Evolutionary conservation across 352 stramenopile genomes (phyloP).

Genomic region (Hyphochytrium catenoides): DNA sequence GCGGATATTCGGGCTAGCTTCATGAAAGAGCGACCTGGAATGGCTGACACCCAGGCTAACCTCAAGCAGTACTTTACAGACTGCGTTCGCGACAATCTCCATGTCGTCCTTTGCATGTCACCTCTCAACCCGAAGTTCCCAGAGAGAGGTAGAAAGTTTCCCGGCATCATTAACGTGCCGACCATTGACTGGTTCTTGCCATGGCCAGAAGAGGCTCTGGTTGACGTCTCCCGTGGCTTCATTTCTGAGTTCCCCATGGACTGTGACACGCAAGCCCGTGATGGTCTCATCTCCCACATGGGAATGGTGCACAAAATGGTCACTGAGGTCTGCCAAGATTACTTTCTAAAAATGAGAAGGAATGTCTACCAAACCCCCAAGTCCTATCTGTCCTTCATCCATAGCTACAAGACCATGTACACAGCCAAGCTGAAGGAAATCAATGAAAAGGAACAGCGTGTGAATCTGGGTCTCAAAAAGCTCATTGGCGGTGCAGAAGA

Average conservation of each 20-base stretch:
- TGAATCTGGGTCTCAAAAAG: constrained; percentile 92
- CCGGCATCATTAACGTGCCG: constrained; percentile 82
- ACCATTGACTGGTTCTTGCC: constrained; percentile 97
- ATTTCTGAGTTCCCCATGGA: constrained; percentile 90
- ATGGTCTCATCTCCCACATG: constrained; percentile 89
- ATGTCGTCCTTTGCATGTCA: constrained; percentile 96
- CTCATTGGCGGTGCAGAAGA: constrained; percentile 89
- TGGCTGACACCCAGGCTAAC: constrained; percentile 86
- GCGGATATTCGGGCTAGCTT: constrained; percentile 84
- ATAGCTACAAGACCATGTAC: constrained; percentile 95
- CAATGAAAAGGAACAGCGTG: constrained; percentile 85
- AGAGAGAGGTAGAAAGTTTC: constrained; percentile 86
- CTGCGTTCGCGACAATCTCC: constrained; percentile 89
- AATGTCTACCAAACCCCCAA: constrained; percentile 96
- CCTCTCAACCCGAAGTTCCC: constrained; percentile 95
- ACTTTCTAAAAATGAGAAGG: constrained; percentile 90
- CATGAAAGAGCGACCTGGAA: constrained; percentile 71
- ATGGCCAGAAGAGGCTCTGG: constrained; percentile 94
- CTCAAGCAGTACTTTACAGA: constrained; percentile 96
- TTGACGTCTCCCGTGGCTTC: constrained; percentile 85
- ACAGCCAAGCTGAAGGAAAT: constrained; percentile 73
- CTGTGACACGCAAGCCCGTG: constrained; percentile 52
- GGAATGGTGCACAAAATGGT: constrained; percentile 92
- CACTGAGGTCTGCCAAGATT: constrained; percentile 90
- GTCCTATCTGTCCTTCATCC: constrained; percentile 94